Conservation (phyloP, 1,284 basidiomycete species). For the Cystobasidium sp. region DNA sequence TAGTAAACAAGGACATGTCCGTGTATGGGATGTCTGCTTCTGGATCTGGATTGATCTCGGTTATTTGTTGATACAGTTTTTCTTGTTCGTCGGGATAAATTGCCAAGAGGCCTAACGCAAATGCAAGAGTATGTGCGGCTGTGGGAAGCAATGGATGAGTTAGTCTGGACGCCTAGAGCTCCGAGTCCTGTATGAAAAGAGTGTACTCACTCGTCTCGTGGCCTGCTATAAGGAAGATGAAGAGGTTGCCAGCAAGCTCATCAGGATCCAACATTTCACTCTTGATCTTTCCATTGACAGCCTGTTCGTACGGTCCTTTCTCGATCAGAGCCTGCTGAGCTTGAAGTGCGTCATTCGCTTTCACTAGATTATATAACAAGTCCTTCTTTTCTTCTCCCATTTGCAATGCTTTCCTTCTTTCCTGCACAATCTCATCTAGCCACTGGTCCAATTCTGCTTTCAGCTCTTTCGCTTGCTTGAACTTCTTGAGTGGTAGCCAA, state of each 20-base stretch:
- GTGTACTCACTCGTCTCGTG: slow-evolving; percentile 42
- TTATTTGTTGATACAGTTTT: slow-evolving; percentile 64
- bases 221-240: slow-evolving; percentile 53
- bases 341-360: slow-evolving; percentile 25
- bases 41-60: slow-evolving; percentile 52
- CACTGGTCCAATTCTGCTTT: slow-evolving; percentile 43
- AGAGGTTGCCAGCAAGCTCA: slow-evolving; percentile 44
- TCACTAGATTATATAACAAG: slow-evolving; percentile 37
- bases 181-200: not conserved
- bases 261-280: slow-evolving; percentile 34
- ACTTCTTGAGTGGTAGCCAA: slow-evolving; percentile 17
- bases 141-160: slow-evolving; percentile 45
- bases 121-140: slow-evolving; percentile 65
- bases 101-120: slow-evolving; percentile 63
- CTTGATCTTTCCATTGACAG: slow-evolving; percentile 19
- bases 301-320: slow-evolving; percentile 8
- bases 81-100: slow-evolving; percentile 68
- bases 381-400: slow-evolving; percentile 35
- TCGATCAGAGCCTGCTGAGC: slow-evolving; percentile 1
- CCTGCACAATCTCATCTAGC: slow-evolving; percentile 39
- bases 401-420: slow-evolving; percentile 22
- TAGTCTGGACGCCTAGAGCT: not conserved
- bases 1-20: slow-evolving; percentile 61
- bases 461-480: slow-evolving; percentile 18
- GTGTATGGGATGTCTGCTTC: slow-evolving; percentile 61